These are phyloP conservation scores for Cryomyces minteri DNA, from an alignment of 495 filamentous ascomycete species.

Conservation along the genomic window DNA sequence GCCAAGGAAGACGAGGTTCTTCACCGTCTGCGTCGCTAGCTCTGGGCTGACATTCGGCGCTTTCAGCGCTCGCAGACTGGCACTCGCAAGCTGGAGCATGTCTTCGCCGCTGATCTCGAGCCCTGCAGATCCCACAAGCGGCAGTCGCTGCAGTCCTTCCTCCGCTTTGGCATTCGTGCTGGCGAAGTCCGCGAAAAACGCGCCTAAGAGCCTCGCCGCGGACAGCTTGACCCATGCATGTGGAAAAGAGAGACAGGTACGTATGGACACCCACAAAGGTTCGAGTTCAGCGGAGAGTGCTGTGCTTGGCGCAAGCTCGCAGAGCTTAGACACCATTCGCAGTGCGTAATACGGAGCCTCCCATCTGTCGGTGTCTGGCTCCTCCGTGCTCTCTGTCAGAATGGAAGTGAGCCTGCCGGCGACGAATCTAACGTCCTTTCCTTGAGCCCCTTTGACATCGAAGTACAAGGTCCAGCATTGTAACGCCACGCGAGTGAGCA, in stretches of 20 bases:
- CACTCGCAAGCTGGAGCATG: slow-evolving; percentile 44
- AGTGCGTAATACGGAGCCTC: slow-evolving; percentile 66
- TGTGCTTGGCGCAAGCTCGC: slow-evolving; percentile 40
- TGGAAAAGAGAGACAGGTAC: slow-evolving; percentile 48
- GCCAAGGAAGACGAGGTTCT: slow-evolving; percentile 61
- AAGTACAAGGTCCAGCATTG: slow-evolving; percentile 73
- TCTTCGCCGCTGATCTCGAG: slow-evolving; percentile 44
- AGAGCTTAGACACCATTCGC: slow-evolving; percentile 46
- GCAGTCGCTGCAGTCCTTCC: slow-evolving; percentile 31
- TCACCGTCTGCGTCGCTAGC: slow-evolving; percentile 50
- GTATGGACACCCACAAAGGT: slow-evolving; percentile 46
- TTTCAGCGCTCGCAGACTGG: slow-evolving; percentile 45
- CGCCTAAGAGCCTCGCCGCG: slow-evolving; percentile 52
- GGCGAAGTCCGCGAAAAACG: slow-evolving; percentile 63
- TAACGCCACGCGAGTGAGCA: slow-evolving; percentile 51
- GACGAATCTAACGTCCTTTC: slow-evolving; percentile 29
- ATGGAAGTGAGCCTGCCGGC: slow-evolving; percentile 17
- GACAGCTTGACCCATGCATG: slow-evolving; percentile 62
- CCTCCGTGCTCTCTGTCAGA: slow-evolving; percentile 15
- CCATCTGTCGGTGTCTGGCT: slow-evolving; percentile 39
- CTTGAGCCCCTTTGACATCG: slow-evolving; percentile 42
- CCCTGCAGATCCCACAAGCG: slow-evolving; percentile 50
- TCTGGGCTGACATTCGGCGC: slow-evolving; percentile 45
- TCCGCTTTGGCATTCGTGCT: slow-evolving; percentile 29
- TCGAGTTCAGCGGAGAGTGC: slow-evolving; percentile 36